phyloP scores from a whole-genome alignment of 1,284 basidiomycete genomes.

The Limonomyces culmigenus region DNA sequence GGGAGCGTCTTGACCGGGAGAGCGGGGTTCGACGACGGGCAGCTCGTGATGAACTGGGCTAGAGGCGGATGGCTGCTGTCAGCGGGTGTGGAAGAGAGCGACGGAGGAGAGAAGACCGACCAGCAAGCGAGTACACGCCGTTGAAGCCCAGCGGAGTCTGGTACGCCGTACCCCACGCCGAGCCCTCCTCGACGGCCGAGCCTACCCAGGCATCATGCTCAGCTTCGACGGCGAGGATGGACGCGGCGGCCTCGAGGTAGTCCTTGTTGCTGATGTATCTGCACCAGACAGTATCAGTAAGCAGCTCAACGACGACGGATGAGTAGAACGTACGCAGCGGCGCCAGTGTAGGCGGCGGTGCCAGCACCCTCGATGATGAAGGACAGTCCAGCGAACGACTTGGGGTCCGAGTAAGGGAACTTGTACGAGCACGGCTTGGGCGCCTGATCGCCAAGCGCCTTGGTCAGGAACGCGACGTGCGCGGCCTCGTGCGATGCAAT shows the following conservation, averaged over 20 bases:
- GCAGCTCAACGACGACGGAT: too few species aligned
- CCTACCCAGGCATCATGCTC: conserved; percentile 36
- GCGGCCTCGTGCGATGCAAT: conserved; percentile 38
- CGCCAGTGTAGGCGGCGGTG: conserved; percentile 36
- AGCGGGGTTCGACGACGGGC: conserved; percentile 23
- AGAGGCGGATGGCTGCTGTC: conserved; percentile 12
- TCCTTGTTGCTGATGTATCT: conserved; percentile 22
- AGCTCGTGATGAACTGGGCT: conserved; percentile 24
- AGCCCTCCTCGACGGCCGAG: conserved; percentile 25
- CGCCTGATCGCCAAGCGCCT: conserved; percentile 33
- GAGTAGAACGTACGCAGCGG: too few species aligned
- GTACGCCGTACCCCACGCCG: conserved; percentile 38
- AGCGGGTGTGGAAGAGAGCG: neutral
- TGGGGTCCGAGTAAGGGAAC: conserved; percentile 31
- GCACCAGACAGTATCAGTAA: too few species aligned
- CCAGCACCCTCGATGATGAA: conserved; percentile 42
- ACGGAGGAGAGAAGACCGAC: too few species aligned
- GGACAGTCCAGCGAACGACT: conserved; percentile 32
- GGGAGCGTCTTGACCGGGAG: conserved; percentile 23
- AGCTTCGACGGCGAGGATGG: conserved; percentile 25
- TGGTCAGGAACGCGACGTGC: conserved; percentile 22
- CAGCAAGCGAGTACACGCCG: conserved; percentile 25
- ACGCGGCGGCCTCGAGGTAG: conserved; percentile 17
- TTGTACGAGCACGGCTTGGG: conserved; percentile 38
- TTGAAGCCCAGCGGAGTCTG: conserved; percentile 32